Base-by-base conservation (phyloP, 495 filamentous ascomycete genomes). In the Aspergillus mulundensis region DNA sequence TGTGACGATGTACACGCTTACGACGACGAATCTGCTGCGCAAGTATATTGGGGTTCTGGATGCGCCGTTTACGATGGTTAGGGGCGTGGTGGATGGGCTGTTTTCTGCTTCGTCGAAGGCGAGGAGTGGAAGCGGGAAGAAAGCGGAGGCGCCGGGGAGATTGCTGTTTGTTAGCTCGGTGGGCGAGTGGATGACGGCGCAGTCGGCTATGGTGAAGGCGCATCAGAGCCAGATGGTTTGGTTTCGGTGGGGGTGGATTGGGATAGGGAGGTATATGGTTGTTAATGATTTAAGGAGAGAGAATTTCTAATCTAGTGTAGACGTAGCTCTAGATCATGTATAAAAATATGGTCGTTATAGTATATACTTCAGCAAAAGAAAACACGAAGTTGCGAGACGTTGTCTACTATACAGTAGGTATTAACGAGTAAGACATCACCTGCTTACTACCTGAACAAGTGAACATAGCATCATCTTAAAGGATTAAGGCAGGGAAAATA, bases 181-280 rank as follows among this genome's bases (percentile, higher is more conserved):
- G 39, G 62, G 53, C 41, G 81, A 77, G 64, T 86, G 82, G 66
- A 70, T 86, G 66, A 81, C 72, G 23, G 94, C 89, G 42, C 86
- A 90, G 75, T 76, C 72, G 42, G 94, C 94, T 16, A 98, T 98
- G 94, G 87, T 86, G 0, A 75, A 78, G 45, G 91, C 85, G 10
- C 94, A 98, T 73, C 76, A 82, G 76, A 97, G 92, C 70, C 94
- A 98, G 80, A 98, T 98, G 94, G 80, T 87, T 36, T 98, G 94
- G 94, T 98, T 97, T 66, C 82, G 94, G 10, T 97, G 90, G 84
- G 91, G 91, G 0, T 98, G 94, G 94, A 95, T 98, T 63, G 78
- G 80, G 5, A 61, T 96, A 53, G 91, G 90, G 56, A 77, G 94
- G 56, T 98, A 97, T 74, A 97, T 98, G 94, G 81, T 88, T 57